These are phyloP conservation scores for Aurinia saxatilis DNA, from an alignment of 345 rosid species.

Conservation along the genomic window DNA sequence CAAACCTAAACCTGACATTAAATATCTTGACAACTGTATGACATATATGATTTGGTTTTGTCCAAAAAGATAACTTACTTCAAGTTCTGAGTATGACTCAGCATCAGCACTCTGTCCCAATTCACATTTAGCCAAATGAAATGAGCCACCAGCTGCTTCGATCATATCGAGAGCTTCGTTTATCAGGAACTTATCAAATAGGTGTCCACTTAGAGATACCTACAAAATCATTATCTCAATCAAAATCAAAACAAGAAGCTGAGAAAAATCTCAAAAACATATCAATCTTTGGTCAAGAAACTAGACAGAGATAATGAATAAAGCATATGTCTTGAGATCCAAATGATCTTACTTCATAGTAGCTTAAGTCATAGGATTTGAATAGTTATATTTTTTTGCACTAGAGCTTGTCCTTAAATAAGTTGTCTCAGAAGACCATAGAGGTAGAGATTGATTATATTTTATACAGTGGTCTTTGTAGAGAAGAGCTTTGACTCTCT, in stretches of 20 bases:
- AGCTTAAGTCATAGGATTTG: neutral
- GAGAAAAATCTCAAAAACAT: neutral
- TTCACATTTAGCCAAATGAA: constrained; percentile 80
- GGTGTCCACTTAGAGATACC: constrained; percentile 93
- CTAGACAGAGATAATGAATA: neutral
- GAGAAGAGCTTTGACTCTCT: neutral
- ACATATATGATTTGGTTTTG: neutral
- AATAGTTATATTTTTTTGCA: neutral
- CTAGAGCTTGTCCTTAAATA: neutral
- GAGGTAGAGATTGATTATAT: neutral
- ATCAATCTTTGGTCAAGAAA: constrained; percentile 7
- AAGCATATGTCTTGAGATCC: neutral
- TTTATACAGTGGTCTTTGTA: neutral
- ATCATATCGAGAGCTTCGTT: constrained; percentile 93
- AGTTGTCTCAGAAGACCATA: neutral
- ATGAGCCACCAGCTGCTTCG: constrained; percentile 84
- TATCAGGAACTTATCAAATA: constrained; percentile 84
- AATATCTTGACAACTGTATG: constrained; percentile 2
- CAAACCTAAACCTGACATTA: constrained; percentile 11
- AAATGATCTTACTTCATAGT: neutral
- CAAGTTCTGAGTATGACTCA: constrained; percentile 79
- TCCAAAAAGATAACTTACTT: constrained; percentile 45
- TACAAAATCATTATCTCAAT: constrained; percentile 28
- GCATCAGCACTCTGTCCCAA: constrained; percentile 69
- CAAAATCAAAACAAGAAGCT: constrained; percentile 20